Evolutionary conservation across 805 yeast genomes (phyloP).

Genomic region (Kuraishia borneana): DNA sequence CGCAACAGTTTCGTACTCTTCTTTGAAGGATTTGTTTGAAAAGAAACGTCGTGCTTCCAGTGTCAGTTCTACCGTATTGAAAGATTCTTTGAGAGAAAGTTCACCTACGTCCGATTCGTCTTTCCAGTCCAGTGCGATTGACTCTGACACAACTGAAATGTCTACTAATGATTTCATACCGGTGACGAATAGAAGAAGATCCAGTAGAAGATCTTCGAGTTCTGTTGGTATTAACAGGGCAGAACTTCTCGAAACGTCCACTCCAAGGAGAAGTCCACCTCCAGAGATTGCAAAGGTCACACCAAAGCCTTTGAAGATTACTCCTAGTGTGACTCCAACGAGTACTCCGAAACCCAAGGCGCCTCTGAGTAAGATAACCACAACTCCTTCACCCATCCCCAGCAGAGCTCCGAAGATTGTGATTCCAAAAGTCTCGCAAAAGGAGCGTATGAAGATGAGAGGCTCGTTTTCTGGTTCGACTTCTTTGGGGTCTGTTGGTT

Average conservation of each 20-base stretch:
- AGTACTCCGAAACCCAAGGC: background rate
- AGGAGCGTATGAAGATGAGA: slow-evolving; percentile 7
- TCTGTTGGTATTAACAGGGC: too few relatives aligned
- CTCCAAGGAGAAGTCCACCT: background rate
- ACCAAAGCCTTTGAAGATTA: background rate
- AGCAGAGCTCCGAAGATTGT: slow-evolving; percentile 1
- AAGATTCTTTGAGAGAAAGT: background rate
- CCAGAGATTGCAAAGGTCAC: background rate
- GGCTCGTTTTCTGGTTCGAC: background rate
- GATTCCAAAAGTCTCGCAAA: slow-evolving; percentile 8
- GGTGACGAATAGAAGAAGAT: background rate
- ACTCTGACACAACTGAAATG: background rate
- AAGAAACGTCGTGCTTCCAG: slow-evolving; percentile 1
- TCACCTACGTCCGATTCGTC: background rate
- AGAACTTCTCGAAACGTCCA: background rate
- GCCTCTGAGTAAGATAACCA: background rate
- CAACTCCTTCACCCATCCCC: background rate
- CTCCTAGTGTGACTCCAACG: background rate
- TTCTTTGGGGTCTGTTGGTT: background rate
- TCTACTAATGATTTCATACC: background rate
- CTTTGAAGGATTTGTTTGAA: background rate
- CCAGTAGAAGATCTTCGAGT: background rate
- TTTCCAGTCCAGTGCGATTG: background rate
- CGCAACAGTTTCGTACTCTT: background rate
- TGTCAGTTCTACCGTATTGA: background rate